These are phyloP conservation scores for Curvularia sp. DNA, from an alignment of 2,329 filamentous ascomycete species.

Conservation along the genomic window DNA sequence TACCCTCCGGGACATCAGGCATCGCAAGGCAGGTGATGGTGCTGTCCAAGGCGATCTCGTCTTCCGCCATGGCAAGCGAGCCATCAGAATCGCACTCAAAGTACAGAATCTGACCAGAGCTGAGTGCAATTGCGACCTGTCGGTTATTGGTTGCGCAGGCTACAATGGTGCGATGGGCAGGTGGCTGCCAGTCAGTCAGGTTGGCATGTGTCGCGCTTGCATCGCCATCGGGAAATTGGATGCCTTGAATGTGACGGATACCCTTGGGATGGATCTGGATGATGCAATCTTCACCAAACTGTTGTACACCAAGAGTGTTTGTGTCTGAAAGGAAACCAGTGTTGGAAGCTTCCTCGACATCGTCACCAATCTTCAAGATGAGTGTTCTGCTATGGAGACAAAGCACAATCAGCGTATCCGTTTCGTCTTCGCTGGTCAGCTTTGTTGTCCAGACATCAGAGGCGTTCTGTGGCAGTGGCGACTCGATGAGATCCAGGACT, in stretches of 20 bases:
- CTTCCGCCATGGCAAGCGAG: conserved; percentile 87
- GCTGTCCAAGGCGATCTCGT: conserved; percentile 92
- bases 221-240: conserved; percentile 46
- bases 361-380: conserved; percentile 93
- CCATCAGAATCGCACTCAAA: conserved; percentile 97
- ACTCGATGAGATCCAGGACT: conserved; percentile 95
- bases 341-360: conserved; percentile 92
- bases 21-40: conserved; percentile 95
- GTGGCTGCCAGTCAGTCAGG: conserved; percentile 91
- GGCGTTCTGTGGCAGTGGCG: conserved; percentile 85
- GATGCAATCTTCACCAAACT: conserved; percentile 89
- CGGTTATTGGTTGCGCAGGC: conserved; percentile 91
- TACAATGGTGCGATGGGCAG: conserved; percentile 93
- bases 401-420: conserved; percentile 93
- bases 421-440: conserved; percentile 78
- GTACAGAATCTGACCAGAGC: conserved; percentile 95
- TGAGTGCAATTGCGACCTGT: conserved; percentile 91
- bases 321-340: conserved; percentile 90
- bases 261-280: conserved; percentile 97
- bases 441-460: conserved; percentile 96
- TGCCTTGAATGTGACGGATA: conserved; percentile 84
- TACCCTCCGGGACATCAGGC: conserved; percentile 89
- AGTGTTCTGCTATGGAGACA: conserved; percentile 90
- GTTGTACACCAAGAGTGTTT: conserved; percentile 88
- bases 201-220: conserved; percentile 56